A percentile compares a stretch with the other conserved stretches of the same genome.
Evolutionary conservation across 129 eudicot genomes (phyloP).

Genomic region (Artemisia tridentata): DNA sequence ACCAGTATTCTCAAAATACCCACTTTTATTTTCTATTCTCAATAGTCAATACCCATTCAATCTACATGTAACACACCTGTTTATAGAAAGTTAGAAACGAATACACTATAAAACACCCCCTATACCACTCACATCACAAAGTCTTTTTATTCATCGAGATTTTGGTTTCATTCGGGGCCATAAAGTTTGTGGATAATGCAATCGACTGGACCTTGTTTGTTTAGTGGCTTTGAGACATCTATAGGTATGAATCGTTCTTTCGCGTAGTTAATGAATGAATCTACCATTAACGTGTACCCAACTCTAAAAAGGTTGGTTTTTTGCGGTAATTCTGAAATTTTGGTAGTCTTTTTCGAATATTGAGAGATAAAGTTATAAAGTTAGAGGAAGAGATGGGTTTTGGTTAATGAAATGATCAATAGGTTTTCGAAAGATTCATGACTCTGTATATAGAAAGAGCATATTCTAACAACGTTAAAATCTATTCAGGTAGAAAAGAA

Average conservation of each 20-base stretch:
- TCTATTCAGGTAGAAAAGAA: no score
- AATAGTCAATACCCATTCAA: no score
- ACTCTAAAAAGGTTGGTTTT: conserved; percentile 32
- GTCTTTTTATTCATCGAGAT: conserved; percentile 12
- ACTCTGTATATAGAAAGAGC: no score
- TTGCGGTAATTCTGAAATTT: conserved; percentile 16
- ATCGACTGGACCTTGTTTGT: conserved; percentile 57
- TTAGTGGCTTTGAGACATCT: conserved; percentile 38
- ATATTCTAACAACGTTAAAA: no score
- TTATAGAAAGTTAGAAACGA: no score
- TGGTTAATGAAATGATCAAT: conserved; percentile 6
- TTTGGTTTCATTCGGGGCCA: conserved; percentile 46
- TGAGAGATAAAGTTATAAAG: not conserved
- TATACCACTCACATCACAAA: no score
- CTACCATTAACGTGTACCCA: conserved; percentile 59
- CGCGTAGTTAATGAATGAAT: conserved; percentile 40
- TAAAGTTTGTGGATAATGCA: conserved; percentile 62
- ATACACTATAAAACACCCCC: no score
- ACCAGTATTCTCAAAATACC: no score
- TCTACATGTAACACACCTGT: no score
- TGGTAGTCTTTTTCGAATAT: not conserved
- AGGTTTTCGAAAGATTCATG: no score
- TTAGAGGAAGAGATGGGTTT: conserved; percentile 5
- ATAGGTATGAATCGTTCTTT: conserved; percentile 43
- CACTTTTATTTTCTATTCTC: no score